Base-by-base conservation (phyloP, 2,329 filamentous ascomycete genomes). In the Cladobotryum protrusum region DNA sequence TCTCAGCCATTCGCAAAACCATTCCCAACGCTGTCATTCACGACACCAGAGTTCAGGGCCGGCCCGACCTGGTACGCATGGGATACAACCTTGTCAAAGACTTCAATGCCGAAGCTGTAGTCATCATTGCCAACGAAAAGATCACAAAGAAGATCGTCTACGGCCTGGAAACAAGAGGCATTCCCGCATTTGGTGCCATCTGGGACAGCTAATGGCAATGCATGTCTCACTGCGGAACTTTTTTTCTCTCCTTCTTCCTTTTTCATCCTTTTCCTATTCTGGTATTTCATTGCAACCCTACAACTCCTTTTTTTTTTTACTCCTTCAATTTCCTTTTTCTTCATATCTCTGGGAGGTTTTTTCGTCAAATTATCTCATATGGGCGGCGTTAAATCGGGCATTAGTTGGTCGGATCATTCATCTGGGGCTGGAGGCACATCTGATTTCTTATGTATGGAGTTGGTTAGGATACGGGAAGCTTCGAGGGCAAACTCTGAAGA, bases 171-270 rank as follows among this genome's bases (percentile, higher is more conserved):
- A 75, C 72, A 35, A 73, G 82, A 49, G 83, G 85, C 0, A 66
- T 89, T 7, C 75, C 80, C 2, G 84, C 85, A 8, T 89, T 78
- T 67, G 87, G 86, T 6, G 83, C 86, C 8, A 87, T 90, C 58
- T 90, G 84, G 70, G 87, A 90, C 54, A 72, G 70, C 45, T 72
- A 43, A 59, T 32, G 33, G 33, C 12, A 18, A 40, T 47, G 37
- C 46, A 45, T 45, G 50, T 43, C 50, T 48, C 42, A 45, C 20
- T 17, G 19, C 18, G 24, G 11, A 19, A 18, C 34, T 35, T 20
- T 49, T 39, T 24, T 43, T n/a, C 9, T 42, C 9, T 42, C 18
- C 11, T 42, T 20, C 18, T 20, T 42, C n/a, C 20, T 20, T 11
- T 41, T 18, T 42, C 18, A 13, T 42, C 39, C 18, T 6, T 12